Evolutionary conservation across 192 early-diverging fungal species (phyloP), one percentile per base, ranked within the genome.

Genomic region (Phycomyces nitens): DNA sequence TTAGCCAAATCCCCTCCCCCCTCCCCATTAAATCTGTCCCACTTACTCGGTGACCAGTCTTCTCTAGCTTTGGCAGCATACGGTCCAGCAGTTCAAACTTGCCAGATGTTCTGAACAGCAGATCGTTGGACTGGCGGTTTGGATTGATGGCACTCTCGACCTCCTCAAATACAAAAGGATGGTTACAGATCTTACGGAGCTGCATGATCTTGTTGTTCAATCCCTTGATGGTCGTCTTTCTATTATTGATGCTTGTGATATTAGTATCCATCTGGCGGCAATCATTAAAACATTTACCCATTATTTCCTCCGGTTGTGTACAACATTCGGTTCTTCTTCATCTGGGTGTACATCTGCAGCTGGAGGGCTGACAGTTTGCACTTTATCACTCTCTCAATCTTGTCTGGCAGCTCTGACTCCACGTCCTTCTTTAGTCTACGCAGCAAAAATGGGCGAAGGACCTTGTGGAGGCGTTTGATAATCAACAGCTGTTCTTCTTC

Each of bases 191-290:
- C 74, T 98, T 98, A 39, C 96, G 87, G 53, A 99, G 86, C 73
- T 99, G 95, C 97, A 99, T 96, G 53, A 99, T 89, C 10, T 93
- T 84, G 79, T 99, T 99, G 79, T 92, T 96, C 56, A 99, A 75
- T 12, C 90, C 88, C 58, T 87, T 91, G 50, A 85, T 85, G 18
- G 83, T 82, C 34, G 76, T 38, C 29, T 38, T 23, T 58, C 24
- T 52, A 52, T 39, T 3, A 55, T 52, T 23, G 11, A 47, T n/a
- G n/a, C n/a, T n/a, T n/a, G 14, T 42, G 41, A 42, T 10, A 10
- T 14, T 42, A 7, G 7, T 42, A 14, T 14, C 41, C 41, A 10
- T 42, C 8, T 14, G 14, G 7, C 41, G 41, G 27, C 44, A 5
- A 43, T 3, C 34, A 3, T 6, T 53, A 4, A 12, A n/a, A 21